Evolutionary conservation across 2,329 filamentous ascomycete genomes (phyloP).

Genomic region (Fusarium tuaranense): DNA sequence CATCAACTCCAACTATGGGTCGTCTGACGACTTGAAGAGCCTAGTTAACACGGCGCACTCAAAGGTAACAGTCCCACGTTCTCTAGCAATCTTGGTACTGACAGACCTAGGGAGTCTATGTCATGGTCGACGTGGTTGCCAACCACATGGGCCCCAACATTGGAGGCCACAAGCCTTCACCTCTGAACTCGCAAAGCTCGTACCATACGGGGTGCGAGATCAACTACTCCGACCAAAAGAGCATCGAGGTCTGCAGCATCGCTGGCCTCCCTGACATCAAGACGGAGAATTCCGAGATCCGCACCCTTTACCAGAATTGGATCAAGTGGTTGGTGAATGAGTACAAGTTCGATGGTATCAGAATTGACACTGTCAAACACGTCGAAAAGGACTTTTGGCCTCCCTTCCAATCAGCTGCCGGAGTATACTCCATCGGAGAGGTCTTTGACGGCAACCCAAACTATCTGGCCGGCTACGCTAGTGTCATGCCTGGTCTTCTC

Average conservation of each 20-base stretch:
- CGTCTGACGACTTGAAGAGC: constrained; percentile 22
- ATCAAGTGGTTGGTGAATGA: constrained; percentile 66
- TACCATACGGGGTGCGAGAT: constrained; percentile 24
- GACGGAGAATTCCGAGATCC: constrained; percentile 64
- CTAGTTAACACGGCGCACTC: constrained; percentile 26
- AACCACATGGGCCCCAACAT: constrained; percentile 69
- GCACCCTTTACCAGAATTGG: constrained; percentile 68
- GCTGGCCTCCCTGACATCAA: constrained; percentile 68
- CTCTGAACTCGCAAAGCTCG: constrained; percentile 58
- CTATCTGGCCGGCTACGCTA: constrained; percentile 65
- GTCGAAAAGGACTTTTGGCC: constrained; percentile 70
- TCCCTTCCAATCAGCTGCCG: constrained; percentile 63
- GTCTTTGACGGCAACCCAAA: constrained; percentile 65
- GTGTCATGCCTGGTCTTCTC: constrained; percentile 67
- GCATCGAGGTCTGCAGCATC: constrained; percentile 24
- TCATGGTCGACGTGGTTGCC: constrained; percentile 72
- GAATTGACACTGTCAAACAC: constrained; percentile 73
- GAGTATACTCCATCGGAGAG: constrained; percentile 71
- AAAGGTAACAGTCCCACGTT: constrained; percentile 13
- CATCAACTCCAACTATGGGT: constrained; percentile 30
- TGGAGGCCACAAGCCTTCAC: constrained; percentile 53
- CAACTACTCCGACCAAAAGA: constrained; percentile 29
- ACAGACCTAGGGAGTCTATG: constrained; percentile 52
- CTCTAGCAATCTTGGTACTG: neutral
- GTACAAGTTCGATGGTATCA: constrained; percentile 72